Conservation (phyloP, 2,329 filamentous ascomycete species). For the Aspergillus sojae region DNA sequence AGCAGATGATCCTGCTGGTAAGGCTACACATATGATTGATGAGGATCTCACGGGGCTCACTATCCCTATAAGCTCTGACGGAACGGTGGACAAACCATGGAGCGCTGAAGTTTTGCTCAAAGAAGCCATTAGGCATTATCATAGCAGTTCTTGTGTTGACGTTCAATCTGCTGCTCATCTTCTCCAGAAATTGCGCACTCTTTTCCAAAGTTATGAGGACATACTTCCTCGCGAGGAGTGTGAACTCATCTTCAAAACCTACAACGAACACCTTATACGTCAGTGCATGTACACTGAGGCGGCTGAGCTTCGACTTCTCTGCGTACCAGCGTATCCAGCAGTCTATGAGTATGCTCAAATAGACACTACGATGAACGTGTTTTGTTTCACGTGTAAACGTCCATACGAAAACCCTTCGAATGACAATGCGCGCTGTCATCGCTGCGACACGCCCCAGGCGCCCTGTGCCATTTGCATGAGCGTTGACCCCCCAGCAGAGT, state of each 20-base stretch:
- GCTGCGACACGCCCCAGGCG: constrained; percentile 46
- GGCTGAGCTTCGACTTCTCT: constrained; percentile 58
- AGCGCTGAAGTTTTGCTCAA: constrained; percentile 41
- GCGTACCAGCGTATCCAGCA: constrained; percentile 57
- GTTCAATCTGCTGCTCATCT: constrained; percentile 46
- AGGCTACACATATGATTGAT: constrained; percentile 15
- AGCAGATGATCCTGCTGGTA: constrained; percentile 5
- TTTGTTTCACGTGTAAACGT: constrained; percentile 60
- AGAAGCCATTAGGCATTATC: constrained; percentile 44
- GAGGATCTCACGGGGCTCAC: constrained; percentile 27
- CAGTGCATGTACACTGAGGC: constrained; percentile 52
- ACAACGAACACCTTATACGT: constrained; percentile 58
- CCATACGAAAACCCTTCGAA: constrained; percentile 55
- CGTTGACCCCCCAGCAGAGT: constrained; percentile 44
- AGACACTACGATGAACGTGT: constrained; percentile 57
- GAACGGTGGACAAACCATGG: constrained; percentile 41
- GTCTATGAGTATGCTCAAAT: constrained; percentile 60
- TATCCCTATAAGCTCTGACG: constrained; percentile 37
- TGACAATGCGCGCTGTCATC: constrained; percentile 55
- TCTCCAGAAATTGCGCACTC: constrained; percentile 42
- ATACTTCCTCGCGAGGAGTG: constrained; percentile 51
- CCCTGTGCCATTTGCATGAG: constrained; percentile 48
- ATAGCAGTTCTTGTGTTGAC: constrained; percentile 41
- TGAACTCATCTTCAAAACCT: constrained; percentile 58
- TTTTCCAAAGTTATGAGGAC: constrained; percentile 41